These are phyloP conservation scores for Linum tenue DNA, from an alignment of 345 rosid species.

Conservation along the genomic window DNA sequence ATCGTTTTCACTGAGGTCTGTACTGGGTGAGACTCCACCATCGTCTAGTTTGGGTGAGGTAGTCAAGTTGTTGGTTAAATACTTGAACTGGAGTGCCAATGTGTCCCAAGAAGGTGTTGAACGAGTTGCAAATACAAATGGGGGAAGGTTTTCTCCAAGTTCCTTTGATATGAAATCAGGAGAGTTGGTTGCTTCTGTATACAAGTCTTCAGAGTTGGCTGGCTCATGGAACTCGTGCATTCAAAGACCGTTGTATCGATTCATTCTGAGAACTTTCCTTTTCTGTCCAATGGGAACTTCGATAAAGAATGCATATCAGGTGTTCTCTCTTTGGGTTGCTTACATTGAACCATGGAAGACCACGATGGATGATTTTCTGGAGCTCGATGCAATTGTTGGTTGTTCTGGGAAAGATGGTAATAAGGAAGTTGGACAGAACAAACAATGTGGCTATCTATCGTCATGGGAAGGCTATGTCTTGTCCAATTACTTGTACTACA, in stretches of 20 bases:
- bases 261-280: slow-evolving; percentile 66
- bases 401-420: slow-evolving; percentile 32
- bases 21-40: slow-evolving; percentile 61
- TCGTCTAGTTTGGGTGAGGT: slow-evolving; percentile 62
- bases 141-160: slow-evolving; percentile 36
- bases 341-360: slow-evolving; percentile 78
- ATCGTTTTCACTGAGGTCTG: slow-evolving; percentile 37
- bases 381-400: slow-evolving; percentile 43
- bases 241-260: slow-evolving; percentile 78
- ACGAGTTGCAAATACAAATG: slow-evolving; percentile 31
- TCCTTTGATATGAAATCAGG: slow-evolving; percentile 28
- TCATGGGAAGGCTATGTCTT: slow-evolving; percentile 66
- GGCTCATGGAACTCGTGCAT: slow-evolving; percentile 61
- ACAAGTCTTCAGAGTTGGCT: slow-evolving; percentile 23
- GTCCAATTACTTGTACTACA: slow-evolving; percentile 81
- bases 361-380: slow-evolving; percentile 50
- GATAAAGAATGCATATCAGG: slow-evolving; percentile 73
- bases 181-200: slow-evolving; percentile 25
- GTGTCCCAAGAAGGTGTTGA: slow-evolving; percentile 30
- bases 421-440: slow-evolving; percentile 27
- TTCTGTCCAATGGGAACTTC: slow-evolving; percentile 67
- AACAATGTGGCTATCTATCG: slow-evolving; percentile 40
- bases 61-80: slow-evolving; percentile 75
- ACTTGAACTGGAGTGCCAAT: slow-evolving; percentile 57
- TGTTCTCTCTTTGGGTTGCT: slow-evolving; percentile 67